These are phyloP conservation scores for Halophytophthora batemanensis DNA, from an alignment of 352 stramenopile species.

Conservation along the genomic window DNA sequence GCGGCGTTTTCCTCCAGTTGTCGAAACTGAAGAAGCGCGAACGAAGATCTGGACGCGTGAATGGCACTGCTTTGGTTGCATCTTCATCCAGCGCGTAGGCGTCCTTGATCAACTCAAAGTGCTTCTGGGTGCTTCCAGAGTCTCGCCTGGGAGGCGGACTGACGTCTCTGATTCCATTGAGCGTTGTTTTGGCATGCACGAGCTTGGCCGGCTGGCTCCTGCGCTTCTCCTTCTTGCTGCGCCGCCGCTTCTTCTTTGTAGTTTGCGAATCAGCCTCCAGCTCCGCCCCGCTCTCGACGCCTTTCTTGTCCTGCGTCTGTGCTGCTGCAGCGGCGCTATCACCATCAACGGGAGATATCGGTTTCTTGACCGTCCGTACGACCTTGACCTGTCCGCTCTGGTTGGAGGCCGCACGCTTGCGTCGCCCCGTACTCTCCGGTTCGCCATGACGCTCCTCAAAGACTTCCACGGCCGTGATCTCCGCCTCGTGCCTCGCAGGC, in stretches of 20 bases:
- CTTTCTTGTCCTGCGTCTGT: conserved; percentile 1
- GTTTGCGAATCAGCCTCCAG: conserved; percentile 6
- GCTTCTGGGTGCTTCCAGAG: conserved; percentile 20
- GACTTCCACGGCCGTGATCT: conserved; percentile 27
- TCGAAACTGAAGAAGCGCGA: conserved; percentile 22
- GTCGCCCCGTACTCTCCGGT: neutral
- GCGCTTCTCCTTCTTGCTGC: conserved; percentile 34
- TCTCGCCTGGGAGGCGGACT: conserved; percentile 16
- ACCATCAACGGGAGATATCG: no score
- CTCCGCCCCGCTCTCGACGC: neutral
- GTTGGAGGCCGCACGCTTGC: no score
- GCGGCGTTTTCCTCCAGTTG: conserved; percentile 15
- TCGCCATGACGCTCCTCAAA: conserved; percentile 12
- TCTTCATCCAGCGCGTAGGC: conserved; percentile 40
- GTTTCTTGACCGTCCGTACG: no score
- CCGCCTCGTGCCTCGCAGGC: conserved; percentile 9
- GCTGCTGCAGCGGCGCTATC: neutral
- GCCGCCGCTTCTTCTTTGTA: conserved; percentile 34
- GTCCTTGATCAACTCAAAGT: conserved; percentile 56
- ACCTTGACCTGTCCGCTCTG: no score
- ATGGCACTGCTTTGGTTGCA: conserved; percentile 17
- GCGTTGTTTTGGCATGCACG: conserved; percentile 12
- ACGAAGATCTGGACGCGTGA: neutral
- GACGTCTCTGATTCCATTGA: conserved; percentile 44
- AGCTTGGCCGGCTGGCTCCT: conserved; percentile 10